Evolutionary conservation across 495 filamentous ascomycete genomes (phyloP).

Genomic region (Aspergillus coremiiformis): DNA sequence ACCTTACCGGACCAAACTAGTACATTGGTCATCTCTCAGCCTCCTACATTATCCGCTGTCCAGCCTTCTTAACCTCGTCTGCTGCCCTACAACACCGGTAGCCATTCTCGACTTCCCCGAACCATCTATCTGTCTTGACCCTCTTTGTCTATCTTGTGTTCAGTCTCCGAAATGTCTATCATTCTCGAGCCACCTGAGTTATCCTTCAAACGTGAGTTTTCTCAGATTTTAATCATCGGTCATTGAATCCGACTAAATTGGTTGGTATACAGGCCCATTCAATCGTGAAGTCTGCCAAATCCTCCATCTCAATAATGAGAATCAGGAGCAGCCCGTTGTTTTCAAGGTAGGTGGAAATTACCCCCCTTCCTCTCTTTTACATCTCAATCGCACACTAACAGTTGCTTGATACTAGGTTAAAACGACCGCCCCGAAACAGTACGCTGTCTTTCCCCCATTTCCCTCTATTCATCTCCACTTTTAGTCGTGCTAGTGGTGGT

Average conservation of each 20-base stretch:
- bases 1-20: not conserved
- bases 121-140: not conserved
- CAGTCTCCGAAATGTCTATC: conserved; percentile 68
- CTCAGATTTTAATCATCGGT: not conserved
- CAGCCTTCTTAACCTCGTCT: not conserved
- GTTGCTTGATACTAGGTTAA: conserved; percentile 61
- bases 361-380: not conserved
- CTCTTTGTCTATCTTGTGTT: not conserved
- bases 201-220: conserved; percentile 74
- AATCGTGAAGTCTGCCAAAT: conserved; percentile 81
- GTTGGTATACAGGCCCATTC: conserved; percentile 68
- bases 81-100: not conserved
- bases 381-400: conserved; percentile 16
- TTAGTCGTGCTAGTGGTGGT: not conserved
- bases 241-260: not conserved
- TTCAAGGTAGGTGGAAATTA: conserved; percentile 69
- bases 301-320: conserved; percentile 72
- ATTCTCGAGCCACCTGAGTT: conserved; percentile 88
- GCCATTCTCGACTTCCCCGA: not conserved
- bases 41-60: not conserved
- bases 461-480: no score
- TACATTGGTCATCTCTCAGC: not conserved
- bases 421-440: conserved; percentile 99
- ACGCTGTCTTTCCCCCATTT: conserved; percentile 32
- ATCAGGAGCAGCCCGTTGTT: conserved; percentile 69